phyloP scores from a whole-genome alignment of 768 basidiomycete species.

The Daedalea quercina region DNA sequence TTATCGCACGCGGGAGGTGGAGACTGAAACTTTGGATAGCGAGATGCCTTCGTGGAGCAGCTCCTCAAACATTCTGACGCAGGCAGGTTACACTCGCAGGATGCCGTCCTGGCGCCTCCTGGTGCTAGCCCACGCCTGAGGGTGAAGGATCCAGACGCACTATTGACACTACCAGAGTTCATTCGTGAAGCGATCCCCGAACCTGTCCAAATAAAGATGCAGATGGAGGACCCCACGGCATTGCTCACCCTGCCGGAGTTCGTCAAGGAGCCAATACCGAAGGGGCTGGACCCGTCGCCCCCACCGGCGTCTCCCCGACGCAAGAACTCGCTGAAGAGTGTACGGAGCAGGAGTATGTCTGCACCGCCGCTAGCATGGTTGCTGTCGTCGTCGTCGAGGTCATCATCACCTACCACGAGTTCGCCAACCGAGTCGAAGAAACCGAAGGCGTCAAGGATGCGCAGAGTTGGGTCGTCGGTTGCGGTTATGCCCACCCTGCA shows the following conservation, averaged over 20 bases:
- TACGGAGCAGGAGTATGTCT: slow-evolving; percentile 29
- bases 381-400: slow-evolving; percentile 15
- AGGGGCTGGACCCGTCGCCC: slow-evolving; percentile 27
- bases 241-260: slow-evolving; percentile 35
- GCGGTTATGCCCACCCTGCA: slow-evolving; percentile 18
- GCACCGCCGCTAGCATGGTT: slow-evolving; percentile 28
- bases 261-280: slow-evolving; percentile 39
- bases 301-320: slow-evolving; percentile 30
- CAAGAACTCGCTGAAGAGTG: slow-evolving; percentile 14
- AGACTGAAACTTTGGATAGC: slow-evolving; percentile 26
- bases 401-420: slow-evolving; percentile 9
- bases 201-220: slow-evolving; percentile 18
- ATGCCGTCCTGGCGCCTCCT: slow-evolving; percentile 39
- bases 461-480: slow-evolving; percentile 22
- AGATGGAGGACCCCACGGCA: slow-evolving; percentile 23
- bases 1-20: too few species aligned
- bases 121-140: background rate
- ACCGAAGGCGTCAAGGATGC: slow-evolving; percentile 12
- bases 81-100: slow-evolving; percentile 74
- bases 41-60: slow-evolving; percentile 69
- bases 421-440: slow-evolving; percentile 12
- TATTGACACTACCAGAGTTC: slow-evolving; percentile 36
- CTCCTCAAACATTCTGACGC: slow-evolving; percentile 65
- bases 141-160: slow-evolving; percentile 31
- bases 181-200: slow-evolving; percentile 30